These are phyloP conservation scores for Neurospora sp. DNA, from an alignment of 495 filamentous ascomycete species.

Conservation along the genomic window DNA sequence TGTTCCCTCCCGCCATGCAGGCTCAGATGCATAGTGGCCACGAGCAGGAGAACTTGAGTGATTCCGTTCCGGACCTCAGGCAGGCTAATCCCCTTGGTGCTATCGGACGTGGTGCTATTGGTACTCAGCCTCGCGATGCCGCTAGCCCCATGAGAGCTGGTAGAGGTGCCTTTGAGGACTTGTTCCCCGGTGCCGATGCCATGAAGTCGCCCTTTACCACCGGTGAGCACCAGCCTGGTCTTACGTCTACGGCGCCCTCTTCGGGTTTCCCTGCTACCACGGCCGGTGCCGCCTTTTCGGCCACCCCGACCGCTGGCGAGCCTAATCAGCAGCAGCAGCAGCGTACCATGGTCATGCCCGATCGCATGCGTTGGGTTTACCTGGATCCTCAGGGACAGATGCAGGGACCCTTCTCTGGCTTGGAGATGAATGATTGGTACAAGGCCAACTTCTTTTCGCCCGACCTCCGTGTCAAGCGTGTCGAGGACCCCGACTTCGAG, in stretches of 20 bases:
- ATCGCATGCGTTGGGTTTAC: conserved; percentile 97
- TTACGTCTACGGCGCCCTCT: conserved; percentile 26
- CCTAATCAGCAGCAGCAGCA: conserved; percentile 55
- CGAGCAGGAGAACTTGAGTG: conserved; percentile 43
- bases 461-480: conserved; percentile 85
- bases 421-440: conserved; percentile 99
- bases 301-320: conserved; percentile 31
- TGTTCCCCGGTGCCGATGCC: conserved; percentile 32
- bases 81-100: conserved; percentile 42
- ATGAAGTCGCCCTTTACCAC: conserved; percentile 25
- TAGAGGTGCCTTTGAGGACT: conserved; percentile 48
- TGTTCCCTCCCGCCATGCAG: conserved; percentile 82
- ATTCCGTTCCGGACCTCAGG: conserved; percentile 41
- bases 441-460: conserved; percentile 96
- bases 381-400: conserved; percentile 84
- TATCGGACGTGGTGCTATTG: conserved; percentile 44
- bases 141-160: conserved; percentile 53
- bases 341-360: conserved; percentile 98
- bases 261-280: conserved; percentile 23
- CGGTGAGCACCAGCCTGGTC: conserved; percentile 19
- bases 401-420: conserved; percentile 88
- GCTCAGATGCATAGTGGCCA: conserved; percentile 64
- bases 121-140: conserved; percentile 39
- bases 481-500: conserved; percentile 89
- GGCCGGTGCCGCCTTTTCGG: conserved; percentile 27